Percentiles rank a stretch among this genome's conserved stretches.
These are phyloP conservation scores for Zopfochytrium polystomum DNA, from an alignment of 371 early-diverging fungal genomes.

Conservation along the genomic window DNA sequence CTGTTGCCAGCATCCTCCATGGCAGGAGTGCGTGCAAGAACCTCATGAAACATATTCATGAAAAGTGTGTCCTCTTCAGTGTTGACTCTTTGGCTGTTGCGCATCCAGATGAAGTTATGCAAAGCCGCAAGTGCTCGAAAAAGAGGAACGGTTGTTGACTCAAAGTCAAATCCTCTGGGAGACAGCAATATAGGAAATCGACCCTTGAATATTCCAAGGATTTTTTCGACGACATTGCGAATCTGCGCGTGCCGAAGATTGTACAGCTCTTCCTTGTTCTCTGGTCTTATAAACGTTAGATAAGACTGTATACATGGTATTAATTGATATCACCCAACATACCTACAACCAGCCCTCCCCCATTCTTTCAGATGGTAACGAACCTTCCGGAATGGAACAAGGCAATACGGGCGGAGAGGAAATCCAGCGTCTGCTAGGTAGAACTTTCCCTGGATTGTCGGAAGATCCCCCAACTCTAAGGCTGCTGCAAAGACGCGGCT, in stretches of 20 bases:
- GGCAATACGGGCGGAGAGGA: background rate
- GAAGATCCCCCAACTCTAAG: background rate
- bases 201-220: background rate
- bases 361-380: slow-evolving; percentile 16
- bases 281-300: background rate
- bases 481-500: slow-evolving; percentile 4
- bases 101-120: too few relatives aligned
- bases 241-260: slow-evolving; percentile 5
- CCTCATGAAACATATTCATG: too few relatives aligned
- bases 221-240: slow-evolving; percentile 4
- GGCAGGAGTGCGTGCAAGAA: too few relatives aligned
- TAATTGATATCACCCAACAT: too few relatives aligned
- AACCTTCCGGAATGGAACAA: background rate
- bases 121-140: too few relatives aligned
- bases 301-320: background rate
- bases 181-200: slow-evolving; percentile 8
- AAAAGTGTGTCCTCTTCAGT: too few relatives aligned
- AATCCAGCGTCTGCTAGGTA: slow-evolving; percentile 12
- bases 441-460: slow-evolving; percentile 2
- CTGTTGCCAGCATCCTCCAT: too few relatives aligned
- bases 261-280: slow-evolving; percentile 8
- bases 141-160: too few relatives aligned
- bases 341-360: background rate
- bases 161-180: background rate
- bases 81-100: too few relatives aligned